Evolutionary conservation across 108 stramenopile species (phyloP), one percentile per base, ranked within the genome.

Genomic region (Epithemia pelagica): DNA sequence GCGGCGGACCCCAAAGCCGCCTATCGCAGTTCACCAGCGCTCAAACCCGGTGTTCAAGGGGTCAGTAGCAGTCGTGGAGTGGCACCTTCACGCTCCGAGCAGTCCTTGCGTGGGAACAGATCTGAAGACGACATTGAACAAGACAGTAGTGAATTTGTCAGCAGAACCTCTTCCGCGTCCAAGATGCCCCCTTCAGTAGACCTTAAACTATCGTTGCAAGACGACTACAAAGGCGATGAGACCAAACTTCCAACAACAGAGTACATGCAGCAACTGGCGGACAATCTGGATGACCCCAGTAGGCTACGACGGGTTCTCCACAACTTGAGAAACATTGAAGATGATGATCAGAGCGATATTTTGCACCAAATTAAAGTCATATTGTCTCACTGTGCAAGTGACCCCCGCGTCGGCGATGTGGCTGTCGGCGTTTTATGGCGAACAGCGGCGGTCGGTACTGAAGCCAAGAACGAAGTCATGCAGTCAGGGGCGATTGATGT

Each of bases 401-500:
- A 79, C 30, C 28, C 66, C 21, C 54, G 70, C 0, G 20, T 74
- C 7, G 28, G 66, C 56, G 54, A 60, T 32, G 30, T 64, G 10
- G 56, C 68, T 10, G 23, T n/a, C n/a, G 70, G 78, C 1, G 78
- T 69, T 18, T 1, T 74, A 18, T 79, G 78, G 78, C 28, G 64
- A 18, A 30, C 70, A 1, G 24, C 68, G 1, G 52, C 70, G n/a
- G 59, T 22, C 7, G 55, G 54, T 27, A 61, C 52, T 8, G 61
- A 62, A 5, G 33, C 10, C 3, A 71, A 71, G 28, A 20, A 1
- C 0, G 66, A 71, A 32, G 72, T 64, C 28, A 25, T 32, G 25
- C 58, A 70, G 19, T 29, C 33, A 22, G 78, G 78, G 3, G 61
- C 52, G 29, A 21, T 79, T 27, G 66, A 71, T 5, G 3, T 28